phyloP scores from a whole-genome alignment of 306 rosid species.

The Medicago lupulina region DNA sequence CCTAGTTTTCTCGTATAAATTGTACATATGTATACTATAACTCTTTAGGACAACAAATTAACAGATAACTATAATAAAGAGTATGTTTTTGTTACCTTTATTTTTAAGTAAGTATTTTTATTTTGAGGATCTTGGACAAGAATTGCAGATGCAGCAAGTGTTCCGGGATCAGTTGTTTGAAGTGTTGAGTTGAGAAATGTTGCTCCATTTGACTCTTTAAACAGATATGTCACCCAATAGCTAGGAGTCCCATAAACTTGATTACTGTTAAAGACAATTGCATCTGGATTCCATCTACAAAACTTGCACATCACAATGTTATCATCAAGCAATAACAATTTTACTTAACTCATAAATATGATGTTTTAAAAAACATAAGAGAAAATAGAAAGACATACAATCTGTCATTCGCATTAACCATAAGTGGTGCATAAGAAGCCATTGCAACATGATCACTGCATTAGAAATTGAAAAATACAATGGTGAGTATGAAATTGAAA shows the following conservation, averaged over 20 bases:
- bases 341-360: neutral
- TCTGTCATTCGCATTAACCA: constrained; percentile 69
- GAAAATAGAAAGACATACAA: constrained; percentile 43
- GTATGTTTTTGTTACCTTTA: constrained; percentile 57
- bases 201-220: constrained; percentile 78
- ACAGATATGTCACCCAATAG: constrained; percentile 77
- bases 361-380: neutral
- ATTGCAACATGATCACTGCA: constrained; percentile 81
- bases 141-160: constrained; percentile 72
- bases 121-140: constrained; percentile 49
- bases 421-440: constrained; percentile 94
- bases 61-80: neutral
- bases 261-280: constrained; percentile 69
- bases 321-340: neutral
- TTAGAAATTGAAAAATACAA: constrained; percentile 23
- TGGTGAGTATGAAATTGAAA: constrained; percentile 30
- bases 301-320: constrained; percentile 30
- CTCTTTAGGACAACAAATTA: neutral
- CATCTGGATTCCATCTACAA: constrained; percentile 85
- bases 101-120: constrained; percentile 49
- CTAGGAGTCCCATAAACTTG: constrained; percentile 83
- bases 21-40: no score
- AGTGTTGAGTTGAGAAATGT: constrained; percentile 62
- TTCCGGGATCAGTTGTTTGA: constrained; percentile 40
- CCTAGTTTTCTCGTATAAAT: no score